phyloP scores from a whole-genome alignment of 2,329 filamentous ascomycete species.

The Fusarium sp. region DNA sequence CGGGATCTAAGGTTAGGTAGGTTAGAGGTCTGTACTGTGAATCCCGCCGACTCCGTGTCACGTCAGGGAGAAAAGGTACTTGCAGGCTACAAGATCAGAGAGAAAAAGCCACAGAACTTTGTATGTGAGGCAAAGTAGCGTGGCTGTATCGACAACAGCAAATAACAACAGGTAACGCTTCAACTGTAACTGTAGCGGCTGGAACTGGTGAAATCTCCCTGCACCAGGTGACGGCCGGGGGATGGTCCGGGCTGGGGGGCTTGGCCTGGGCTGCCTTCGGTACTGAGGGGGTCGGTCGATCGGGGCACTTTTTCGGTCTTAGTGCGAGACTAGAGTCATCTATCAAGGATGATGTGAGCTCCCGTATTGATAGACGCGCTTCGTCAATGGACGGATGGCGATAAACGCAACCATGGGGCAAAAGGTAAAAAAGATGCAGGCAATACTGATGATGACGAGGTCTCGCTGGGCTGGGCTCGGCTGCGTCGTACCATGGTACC shows the following conservation, averaged over 20 bases:
- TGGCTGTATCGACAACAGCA: constrained; percentile 4
- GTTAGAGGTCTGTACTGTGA: constrained; percentile 1
- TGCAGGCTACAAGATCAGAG: constrained; percentile 5
- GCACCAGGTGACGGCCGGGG: constrained; percentile 43
- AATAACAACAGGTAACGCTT: not conserved
- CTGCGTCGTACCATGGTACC: constrained; percentile 7
- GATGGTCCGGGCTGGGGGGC: constrained; percentile 29
- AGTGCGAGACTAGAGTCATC: constrained; percentile 28
- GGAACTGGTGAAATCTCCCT: constrained; percentile 30
- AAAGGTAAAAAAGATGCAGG: constrained; percentile 34
- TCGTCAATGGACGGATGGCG: constrained; percentile 34
- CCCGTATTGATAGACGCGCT: constrained; percentile 6
- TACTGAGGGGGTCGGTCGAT: constrained; percentile 42
- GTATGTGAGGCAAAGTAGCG: constrained; percentile 14
- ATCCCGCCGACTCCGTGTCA: constrained; percentile 16
- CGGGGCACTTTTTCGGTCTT: constrained; percentile 40
- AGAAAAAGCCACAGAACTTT: not conserved
- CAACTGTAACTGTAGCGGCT: constrained; percentile 20
- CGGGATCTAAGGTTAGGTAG: constrained; percentile 24
- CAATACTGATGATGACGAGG: constrained; percentile 35
- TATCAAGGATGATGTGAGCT: constrained; percentile 37
- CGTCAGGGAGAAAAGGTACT: constrained; percentile 12
- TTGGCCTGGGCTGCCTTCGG: constrained; percentile 41
- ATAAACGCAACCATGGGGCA: constrained; percentile 38
- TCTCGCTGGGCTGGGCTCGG: not conserved